Base-by-base conservation (phyloP, 768 basidiomycete genomes). In the Clathrus columnatus region DNA sequence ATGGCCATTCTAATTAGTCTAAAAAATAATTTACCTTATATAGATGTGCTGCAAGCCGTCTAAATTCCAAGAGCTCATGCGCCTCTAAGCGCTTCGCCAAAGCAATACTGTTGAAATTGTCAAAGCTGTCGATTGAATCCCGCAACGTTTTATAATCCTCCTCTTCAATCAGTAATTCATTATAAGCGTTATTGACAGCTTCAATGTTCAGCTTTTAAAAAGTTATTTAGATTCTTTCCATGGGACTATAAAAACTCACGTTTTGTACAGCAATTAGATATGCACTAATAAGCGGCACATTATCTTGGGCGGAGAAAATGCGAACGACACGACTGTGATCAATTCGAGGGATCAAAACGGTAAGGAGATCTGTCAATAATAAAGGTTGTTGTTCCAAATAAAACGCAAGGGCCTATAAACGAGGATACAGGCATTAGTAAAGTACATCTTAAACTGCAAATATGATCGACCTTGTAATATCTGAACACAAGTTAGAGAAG, bases 71-170 rank as follows among this genome's bases (percentile, higher is more conserved):
- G 18, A 98, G 78, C 53, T 87, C 87, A 64, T 97, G 95, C 61
- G 80, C 82, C 71, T 96, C 91, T 54, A 99, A 71, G 49, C 88
- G 81, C 63, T 80, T 80, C 0, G 95, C 94, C 28, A 99, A 82
- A 27, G 73, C 78, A 57, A 91, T 83, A 62, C 89, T 91, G 71
- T 98, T 90, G 74, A 96, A 99, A 71, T 96, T 97, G 71, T 97
- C 93, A 65, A 96, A 94, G 68, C 93, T 93, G 72, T 98, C 95
- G 51, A 98, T 94, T 8, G 91, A 94, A 69, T 96, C 96, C 7
- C 95, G 88, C 7, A 99, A 80, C 0, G 95, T 97, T 70, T 95
- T 92, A 76, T 94, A 91, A 67, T 99, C 95, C 71, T 99, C 96
- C 69, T 99, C 96, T 69, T 99, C 96, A 57, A 99, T 98, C 43